phyloP scores from a whole-genome alignment of 1,139 yeast genomes.

The Pichia sp. region DNA sequence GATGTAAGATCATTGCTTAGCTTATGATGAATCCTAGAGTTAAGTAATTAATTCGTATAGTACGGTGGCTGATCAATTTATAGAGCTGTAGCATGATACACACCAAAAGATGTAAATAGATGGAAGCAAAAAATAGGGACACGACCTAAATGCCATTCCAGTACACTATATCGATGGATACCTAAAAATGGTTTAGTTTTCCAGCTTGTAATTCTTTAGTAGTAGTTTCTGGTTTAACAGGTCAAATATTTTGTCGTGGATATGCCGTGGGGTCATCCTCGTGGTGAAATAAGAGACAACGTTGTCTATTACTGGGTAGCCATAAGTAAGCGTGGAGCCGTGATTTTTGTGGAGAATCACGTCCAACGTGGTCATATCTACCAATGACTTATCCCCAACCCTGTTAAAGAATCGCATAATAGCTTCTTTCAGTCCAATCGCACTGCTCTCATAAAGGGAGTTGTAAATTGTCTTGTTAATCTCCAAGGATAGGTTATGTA shows the following conservation, averaged over 20 bases:
- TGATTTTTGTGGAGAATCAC: conserved; percentile 6
- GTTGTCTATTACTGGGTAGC: conserved; percentile 3
- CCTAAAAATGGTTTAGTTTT: too few species aligned
- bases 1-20: conserved; percentile 50
- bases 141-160: not conserved
- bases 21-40: too few species aligned
- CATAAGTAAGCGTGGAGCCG: conserved; percentile 6
- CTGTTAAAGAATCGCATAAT: conserved; percentile 7
- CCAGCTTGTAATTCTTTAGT: conserved; percentile 14
- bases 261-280: conserved; percentile 13
- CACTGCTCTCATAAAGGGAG: conserved; percentile 16
- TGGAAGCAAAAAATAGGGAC: not conserved
- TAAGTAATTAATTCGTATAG: not conserved
- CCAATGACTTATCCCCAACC: conserved; percentile 8
- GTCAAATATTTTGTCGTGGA: conserved; percentile 51
- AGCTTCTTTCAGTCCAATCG: conserved; percentile 4
- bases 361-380: conserved; percentile 20
- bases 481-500: conserved; percentile 16
- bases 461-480: conserved; percentile 17
- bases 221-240: conserved; percentile 32
- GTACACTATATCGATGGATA: too few species aligned
- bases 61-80: too few species aligned
- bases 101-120: not conserved
- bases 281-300: not conserved
- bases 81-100: too few species aligned